Conservation (phyloP, 176 grass and related monocot genomes). For the Saccharum officinarum region DNA sequence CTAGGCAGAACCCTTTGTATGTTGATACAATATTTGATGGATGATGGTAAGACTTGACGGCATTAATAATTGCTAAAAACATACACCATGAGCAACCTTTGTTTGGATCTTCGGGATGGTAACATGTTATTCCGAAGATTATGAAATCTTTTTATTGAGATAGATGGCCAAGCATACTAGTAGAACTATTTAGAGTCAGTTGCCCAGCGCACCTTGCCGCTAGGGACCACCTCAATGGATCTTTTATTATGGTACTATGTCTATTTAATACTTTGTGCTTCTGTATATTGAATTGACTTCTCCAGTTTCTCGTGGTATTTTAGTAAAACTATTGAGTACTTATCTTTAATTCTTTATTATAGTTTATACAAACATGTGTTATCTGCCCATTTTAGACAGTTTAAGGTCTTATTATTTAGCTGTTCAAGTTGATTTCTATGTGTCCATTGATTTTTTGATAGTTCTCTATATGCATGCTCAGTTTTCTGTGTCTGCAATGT, state of each 20-base stretch:
- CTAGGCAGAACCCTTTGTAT: background rate
- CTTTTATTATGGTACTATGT: background rate
- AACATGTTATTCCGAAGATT: no score
- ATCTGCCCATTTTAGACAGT: background rate
- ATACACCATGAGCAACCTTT: background rate
- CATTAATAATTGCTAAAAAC: background rate
- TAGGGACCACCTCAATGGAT: background rate
- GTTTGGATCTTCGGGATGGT: no score
- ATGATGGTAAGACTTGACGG: background rate
- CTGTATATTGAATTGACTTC: background rate
- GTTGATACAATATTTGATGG: background rate
- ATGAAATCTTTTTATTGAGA: background rate
- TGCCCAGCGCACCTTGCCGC: background rate
- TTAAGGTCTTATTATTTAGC: background rate
- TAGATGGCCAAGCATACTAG: background rate
- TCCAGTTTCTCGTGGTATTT: background rate
- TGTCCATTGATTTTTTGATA: background rate
- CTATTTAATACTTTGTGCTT: background rate
- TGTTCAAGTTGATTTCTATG: background rate
- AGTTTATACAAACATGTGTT: background rate
- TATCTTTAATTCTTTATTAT: background rate
- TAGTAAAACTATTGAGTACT: background rate
- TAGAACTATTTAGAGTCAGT: background rate
- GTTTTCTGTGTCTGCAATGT: conserved; percentile 5
- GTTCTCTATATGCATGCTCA: conserved; percentile 4